A percentile compares a stretch with the other conserved stretches of the same genome.
Evolutionary conservation across 257 asterid species (phyloP).

Genomic region (Petunia axillaris): DNA sequence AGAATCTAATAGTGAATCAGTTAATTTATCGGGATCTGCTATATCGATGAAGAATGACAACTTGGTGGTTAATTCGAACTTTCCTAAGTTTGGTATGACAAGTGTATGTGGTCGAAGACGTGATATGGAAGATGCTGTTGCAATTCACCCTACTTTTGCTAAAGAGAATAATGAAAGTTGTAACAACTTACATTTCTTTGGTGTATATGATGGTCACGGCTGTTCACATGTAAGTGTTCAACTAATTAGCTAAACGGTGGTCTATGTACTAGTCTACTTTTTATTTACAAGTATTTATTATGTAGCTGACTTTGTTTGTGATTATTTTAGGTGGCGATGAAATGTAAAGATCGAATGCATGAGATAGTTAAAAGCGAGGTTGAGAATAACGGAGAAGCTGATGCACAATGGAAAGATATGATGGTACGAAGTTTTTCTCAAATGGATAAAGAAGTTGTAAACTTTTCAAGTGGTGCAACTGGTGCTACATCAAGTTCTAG

Average conservation of each 20-base stretch:
- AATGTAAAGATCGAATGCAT: constrained; percentile 89
- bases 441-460: constrained; percentile 78
- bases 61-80: constrained; percentile 20
- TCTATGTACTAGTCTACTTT: not conserved
- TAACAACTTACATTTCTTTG: constrained; percentile 58
- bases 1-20: not conserved
- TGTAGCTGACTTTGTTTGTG: not conserved
- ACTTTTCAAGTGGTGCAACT: constrained; percentile 37
- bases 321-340: constrained; percentile 69
- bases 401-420: constrained; percentile 58
- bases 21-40: too few species aligned
- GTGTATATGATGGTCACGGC: constrained; percentile 97
- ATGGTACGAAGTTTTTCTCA: constrained; percentile 62
- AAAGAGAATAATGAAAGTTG: constrained; percentile 24
- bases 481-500: constrained; percentile 35
- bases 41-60: too few species aligned
- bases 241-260: not conserved
- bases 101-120: constrained; percentile 88
- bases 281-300: not conserved
- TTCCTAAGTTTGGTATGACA: constrained; percentile 63
- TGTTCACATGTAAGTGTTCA: constrained; percentile 79
- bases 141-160: constrained; percentile 57
- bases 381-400: constrained; percentile 33
- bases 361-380: constrained; percentile 74
- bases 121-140: constrained; percentile 94